Evolutionary conservation across 1,139 yeast species (phyloP).

Genomic region (Suhomyces kunorum): DNA sequence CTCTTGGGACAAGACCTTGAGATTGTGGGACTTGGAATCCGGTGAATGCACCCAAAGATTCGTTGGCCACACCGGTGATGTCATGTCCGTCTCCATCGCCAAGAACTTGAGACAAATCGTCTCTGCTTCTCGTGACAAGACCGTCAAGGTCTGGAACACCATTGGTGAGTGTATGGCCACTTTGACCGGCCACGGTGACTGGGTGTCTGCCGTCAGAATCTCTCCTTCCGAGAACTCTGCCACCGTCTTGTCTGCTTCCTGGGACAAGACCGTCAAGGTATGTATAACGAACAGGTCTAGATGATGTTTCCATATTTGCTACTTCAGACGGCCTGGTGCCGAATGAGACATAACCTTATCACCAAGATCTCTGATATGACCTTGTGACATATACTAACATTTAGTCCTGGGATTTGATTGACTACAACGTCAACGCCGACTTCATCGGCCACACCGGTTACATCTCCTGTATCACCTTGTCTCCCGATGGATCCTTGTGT

Average conservation of each 20-base stretch:
- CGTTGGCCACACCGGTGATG: constrained; percentile 98
- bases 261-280: constrained; percentile 99
- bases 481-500: constrained; percentile 99
- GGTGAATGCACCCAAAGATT: constrained; percentile 96
- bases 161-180: constrained; percentile 98
- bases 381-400: constrained; percentile 35
- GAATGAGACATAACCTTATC: constrained; percentile 95
- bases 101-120: constrained; percentile 97
- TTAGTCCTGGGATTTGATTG: constrained; percentile 93
- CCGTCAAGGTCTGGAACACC: constrained; percentile 99
- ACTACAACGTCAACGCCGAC: constrained; percentile 90
- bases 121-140: constrained; percentile 98
- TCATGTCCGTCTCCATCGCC: constrained; percentile 94
- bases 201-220: constrained; percentile 99
- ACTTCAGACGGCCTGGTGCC: constrained; percentile 87
- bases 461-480: constrained; percentile 95
- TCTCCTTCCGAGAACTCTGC: constrained; percentile 74
- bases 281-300: constrained; percentile 44
- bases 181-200: constrained; percentile 94
- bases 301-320: constrained; percentile 94
- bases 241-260: constrained; percentile 95
- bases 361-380: constrained; percentile 95
- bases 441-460: constrained; percentile 99
- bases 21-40: constrained; percentile 96
- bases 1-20: constrained; percentile 99